phyloP scores from a whole-genome alignment of 2,329 filamentous ascomycete species.

The Nemania diffusa region DNA sequence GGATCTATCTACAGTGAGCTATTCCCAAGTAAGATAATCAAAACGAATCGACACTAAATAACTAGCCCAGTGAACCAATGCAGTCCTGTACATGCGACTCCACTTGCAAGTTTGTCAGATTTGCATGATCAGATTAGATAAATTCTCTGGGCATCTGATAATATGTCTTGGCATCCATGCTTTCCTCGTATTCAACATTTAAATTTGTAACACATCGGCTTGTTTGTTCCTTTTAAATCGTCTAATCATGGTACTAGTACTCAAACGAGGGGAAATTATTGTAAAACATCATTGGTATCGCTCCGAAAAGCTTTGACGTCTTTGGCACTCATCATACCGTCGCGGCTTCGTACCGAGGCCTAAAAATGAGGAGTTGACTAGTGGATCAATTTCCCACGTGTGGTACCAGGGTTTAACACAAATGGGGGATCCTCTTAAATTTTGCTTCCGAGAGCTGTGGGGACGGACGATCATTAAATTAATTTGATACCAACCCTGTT shows the following conservation, averaged over 20 bases:
- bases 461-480: no score
- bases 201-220: background rate
- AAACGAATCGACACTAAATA: background rate
- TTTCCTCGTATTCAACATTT: background rate
- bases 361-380: background rate
- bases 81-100: background rate
- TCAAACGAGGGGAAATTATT: background rate
- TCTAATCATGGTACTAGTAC: no score
- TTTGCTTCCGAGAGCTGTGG: background rate
- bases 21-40: background rate
- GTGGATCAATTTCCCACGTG: background rate
- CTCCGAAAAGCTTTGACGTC: background rate
- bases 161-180: conserved; percentile 3
- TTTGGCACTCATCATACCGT: background rate
- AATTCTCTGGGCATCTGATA: conserved; percentile 2
- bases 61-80: no score
- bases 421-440: background rate
- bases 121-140: conserved; percentile 1
- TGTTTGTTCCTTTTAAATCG: background rate
- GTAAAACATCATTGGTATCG: background rate
- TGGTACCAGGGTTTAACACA: background rate
- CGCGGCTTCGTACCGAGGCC: background rate
- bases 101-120: background rate
- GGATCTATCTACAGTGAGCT: background rate
- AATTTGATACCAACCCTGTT: no score